These are phyloP conservation scores for Withania somnifera DNA, from an alignment of 305 asterid species.

Conservation along the genomic window DNA sequence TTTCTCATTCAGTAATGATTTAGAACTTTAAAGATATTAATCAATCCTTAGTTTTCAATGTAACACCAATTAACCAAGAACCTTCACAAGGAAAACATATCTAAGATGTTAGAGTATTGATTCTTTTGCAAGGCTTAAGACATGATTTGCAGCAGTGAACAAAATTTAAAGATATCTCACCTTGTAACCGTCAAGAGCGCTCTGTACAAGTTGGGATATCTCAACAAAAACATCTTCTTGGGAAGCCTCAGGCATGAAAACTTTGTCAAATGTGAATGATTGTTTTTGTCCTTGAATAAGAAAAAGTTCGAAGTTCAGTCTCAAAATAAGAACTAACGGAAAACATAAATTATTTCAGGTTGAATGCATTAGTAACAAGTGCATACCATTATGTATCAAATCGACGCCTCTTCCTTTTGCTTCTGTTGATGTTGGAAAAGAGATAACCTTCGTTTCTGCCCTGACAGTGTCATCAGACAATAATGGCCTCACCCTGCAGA, in stretches of 20 bases:
- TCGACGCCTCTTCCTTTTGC: slow-evolving; percentile 74
- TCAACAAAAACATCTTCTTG: slow-evolving; percentile 90
- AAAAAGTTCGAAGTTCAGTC: neutral
- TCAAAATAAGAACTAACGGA: neutral
- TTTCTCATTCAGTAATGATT: neutral
- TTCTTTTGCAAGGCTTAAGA: neutral
- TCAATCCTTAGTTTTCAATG: neutral
- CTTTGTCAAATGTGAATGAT: slow-evolving; percentile 86
- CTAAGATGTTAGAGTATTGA: neutral
- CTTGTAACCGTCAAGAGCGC: slow-evolving; percentile 98
- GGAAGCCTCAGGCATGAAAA: slow-evolving; percentile 67
- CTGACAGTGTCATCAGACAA: slow-evolving; percentile 52
- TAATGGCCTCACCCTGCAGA: slow-evolving; percentile 86
- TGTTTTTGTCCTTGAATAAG: slow-evolving; percentile 58
- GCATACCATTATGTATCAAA: slow-evolving; percentile 62
- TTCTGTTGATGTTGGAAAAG: slow-evolving; percentile 71
- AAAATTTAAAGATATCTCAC: slow-evolving; percentile 19
- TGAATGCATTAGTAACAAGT: neutral
- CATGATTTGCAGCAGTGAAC: neutral
- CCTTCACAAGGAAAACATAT: neutral
- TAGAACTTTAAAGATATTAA: neutral
- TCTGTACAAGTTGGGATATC: slow-evolving; percentile 96
- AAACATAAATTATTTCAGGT: neutral
- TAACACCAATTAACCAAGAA: neutral
- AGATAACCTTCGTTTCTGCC: slow-evolving; percentile 46